Conservation (phyloP, 73 alveolate species). For the Paramecium primaurelia region DNA sequence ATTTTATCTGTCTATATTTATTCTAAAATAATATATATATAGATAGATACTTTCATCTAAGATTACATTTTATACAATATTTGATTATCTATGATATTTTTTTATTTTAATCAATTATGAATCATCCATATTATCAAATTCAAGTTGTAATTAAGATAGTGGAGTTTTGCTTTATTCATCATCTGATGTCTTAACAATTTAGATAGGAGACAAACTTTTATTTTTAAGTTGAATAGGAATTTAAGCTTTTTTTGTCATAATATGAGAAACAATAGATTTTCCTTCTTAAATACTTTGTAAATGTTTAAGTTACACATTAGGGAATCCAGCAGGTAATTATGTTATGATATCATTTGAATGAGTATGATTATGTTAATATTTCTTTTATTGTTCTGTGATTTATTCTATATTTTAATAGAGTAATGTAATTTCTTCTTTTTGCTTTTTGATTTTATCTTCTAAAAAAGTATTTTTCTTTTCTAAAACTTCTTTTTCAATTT, state of each 20-base stretch:
- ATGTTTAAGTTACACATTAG: not conserved
- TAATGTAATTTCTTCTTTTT: not conserved
- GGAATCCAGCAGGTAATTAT: not conserved
- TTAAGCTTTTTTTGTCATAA: not conserved
- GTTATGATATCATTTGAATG: not conserved
- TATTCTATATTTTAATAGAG: not conserved
- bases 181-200: not conserved
- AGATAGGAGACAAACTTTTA: not conserved
- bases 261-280: not conserved
- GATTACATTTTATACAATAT: not conserved
- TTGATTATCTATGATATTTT: not conserved
- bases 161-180: not conserved
- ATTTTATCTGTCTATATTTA: not conserved
- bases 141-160: not conserved
- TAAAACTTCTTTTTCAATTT: not conserved
- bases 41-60: not conserved
- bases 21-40: not conserved
- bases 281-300: conserved; percentile 20
- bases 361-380: not conserved
- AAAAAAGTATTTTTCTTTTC: not conserved
- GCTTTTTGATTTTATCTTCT: not conserved
- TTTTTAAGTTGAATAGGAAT: not conserved
- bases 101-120: not conserved
- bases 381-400: not conserved
- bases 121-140: not conserved